These are phyloP conservation scores for Cladosporium velox DNA, from an alignment of 2,329 filamentous ascomycete species.

Conservation along the genomic window DNA sequence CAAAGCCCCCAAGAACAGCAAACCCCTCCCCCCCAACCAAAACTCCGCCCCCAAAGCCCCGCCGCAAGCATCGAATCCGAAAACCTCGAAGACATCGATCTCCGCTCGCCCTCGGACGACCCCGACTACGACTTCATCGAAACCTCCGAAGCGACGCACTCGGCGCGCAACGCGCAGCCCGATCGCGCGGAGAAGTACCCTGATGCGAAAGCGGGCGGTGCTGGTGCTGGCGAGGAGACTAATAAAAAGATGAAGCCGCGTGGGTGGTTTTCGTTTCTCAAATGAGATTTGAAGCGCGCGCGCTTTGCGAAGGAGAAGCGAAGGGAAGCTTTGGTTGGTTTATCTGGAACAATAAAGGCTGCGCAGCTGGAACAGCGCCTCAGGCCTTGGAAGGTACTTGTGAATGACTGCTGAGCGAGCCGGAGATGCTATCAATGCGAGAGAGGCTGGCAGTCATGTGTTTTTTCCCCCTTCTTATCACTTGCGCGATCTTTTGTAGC, in stretches of 20 bases:
- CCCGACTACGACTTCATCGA: constrained; percentile 25
- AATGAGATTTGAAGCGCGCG: background rate
- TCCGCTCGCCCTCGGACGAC: constrained; percentile 21
- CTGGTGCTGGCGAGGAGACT: background rate
- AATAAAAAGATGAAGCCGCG: background rate
- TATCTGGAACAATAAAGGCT: too few relatives aligned
- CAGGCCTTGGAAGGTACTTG: too few relatives aligned
- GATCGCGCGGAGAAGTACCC: constrained; percentile 28
- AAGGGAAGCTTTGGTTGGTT: too few relatives aligned
- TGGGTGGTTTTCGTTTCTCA: background rate
- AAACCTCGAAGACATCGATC: constrained; percentile 22
- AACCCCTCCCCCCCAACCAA: background rate
- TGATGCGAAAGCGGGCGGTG: background rate
- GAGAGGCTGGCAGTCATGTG: too few relatives aligned
- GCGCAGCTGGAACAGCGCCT: too few relatives aligned
- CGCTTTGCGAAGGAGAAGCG: too few relatives aligned
- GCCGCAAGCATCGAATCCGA: background rate
- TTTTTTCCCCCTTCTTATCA: too few relatives aligned
- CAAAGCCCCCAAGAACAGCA: background rate
- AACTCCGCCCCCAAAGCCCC: background rate
- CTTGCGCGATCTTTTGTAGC: too few relatives aligned
- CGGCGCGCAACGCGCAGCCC: constrained; percentile 25
- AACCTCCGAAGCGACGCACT: constrained; percentile 22
- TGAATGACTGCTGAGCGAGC: too few relatives aligned
- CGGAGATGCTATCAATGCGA: too few relatives aligned